Conservation (phyloP, 2,329 filamentous ascomycete genomes). For the Botryotinia calthae region DNA sequence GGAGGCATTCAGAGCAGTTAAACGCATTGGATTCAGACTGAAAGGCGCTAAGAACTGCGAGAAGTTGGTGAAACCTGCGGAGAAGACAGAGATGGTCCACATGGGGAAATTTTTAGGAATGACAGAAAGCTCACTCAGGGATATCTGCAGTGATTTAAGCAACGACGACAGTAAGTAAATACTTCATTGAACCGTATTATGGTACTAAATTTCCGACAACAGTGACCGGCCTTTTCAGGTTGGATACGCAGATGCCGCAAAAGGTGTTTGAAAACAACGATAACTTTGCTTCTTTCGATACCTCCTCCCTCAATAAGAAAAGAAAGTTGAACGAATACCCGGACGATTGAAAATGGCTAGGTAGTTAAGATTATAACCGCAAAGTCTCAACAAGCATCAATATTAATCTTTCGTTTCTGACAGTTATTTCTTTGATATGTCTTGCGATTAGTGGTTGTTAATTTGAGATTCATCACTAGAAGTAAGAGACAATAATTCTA, state of each 20-base stretch:
- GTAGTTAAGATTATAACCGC: no score
- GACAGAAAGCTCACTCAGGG: not conserved
- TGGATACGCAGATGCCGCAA: not conserved
- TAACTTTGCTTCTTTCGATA: not conserved
- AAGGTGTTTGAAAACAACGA: not conserved
- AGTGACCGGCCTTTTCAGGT: not conserved
- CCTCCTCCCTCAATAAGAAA: not conserved
- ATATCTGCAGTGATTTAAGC: not conserved
- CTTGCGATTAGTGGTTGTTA: no score
- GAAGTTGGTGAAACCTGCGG: no score
- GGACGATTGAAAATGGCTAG: no score
- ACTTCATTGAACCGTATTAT: not conserved
- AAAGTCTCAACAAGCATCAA: not conserved
- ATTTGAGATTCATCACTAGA: no score
- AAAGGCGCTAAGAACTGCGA: no score
- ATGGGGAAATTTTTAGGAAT: not conserved
- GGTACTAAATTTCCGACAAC: not conserved
- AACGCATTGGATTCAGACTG: no score
- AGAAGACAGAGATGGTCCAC: no score
- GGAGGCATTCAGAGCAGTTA: no score
- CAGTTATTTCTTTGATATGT: not conserved
- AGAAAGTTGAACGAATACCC: not conserved
- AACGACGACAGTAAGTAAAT: not conserved
- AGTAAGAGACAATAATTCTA: no score
- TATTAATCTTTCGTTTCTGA: not conserved